Conservation (phyloP, 2,329 filamentous ascomycete genomes). For the Tolypocladium amazonense region DNA sequence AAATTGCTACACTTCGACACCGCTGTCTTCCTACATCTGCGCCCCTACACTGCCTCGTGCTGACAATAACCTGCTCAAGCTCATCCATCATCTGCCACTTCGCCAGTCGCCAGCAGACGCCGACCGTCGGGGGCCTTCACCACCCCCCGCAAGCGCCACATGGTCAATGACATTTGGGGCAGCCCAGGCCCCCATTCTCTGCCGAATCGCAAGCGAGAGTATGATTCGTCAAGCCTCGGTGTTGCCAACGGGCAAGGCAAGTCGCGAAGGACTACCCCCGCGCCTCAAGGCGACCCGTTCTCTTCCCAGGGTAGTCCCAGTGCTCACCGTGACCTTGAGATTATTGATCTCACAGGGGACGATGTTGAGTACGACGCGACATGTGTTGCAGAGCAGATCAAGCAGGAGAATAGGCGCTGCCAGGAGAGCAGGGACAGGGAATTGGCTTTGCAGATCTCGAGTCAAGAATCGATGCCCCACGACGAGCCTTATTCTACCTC, state of each 20-base stretch:
- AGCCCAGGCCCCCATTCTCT: slow-evolving; percentile 10
- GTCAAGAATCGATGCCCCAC: slow-evolving; percentile 8
- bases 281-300: not conserved
- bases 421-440: slow-evolving; percentile 17
- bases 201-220: slow-evolving; percentile 19
- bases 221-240: slow-evolving; percentile 9
- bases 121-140: slow-evolving; percentile 9
- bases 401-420: slow-evolving; percentile 19
- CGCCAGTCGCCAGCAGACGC: not conserved
- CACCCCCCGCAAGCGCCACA: slow-evolving; percentile 5
- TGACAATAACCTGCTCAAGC: not conserved
- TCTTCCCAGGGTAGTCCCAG: not conserved
- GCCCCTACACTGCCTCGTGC: not conserved
- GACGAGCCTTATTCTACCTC: not conserved
- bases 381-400: slow-evolving; percentile 22
- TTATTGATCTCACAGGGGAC: slow-evolving; percentile 34
- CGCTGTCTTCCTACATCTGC: too few relatives aligned
- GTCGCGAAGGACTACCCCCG: slow-evolving; percentile 20
- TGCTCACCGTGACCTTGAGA: slow-evolving; percentile 9
- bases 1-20: not conserved
- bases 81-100: not conserved
- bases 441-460: slow-evolving; percentile 17
- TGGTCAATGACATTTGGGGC: slow-evolving; percentile 1
- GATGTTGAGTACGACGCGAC: slow-evolving; percentile 20
- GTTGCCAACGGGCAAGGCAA: slow-evolving; percentile 13